phyloP scores from a whole-genome alignment of 306 rosid species.

The Castanopsis chinensis region DNA sequence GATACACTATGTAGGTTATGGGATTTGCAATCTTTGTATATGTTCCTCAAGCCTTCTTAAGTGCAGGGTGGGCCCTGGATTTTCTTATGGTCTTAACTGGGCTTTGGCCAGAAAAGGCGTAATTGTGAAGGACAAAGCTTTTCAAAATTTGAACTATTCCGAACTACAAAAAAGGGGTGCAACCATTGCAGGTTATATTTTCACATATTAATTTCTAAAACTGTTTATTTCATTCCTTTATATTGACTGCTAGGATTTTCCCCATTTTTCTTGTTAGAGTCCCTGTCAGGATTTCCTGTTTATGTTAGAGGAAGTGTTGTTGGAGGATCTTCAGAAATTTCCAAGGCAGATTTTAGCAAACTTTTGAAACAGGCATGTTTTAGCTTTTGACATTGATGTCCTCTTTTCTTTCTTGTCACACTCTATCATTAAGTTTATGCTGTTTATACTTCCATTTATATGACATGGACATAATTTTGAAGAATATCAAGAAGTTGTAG shows the following conservation, averaged over 20 bases:
- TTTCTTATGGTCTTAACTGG: constrained; percentile 30
- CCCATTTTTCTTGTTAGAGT: constrained; percentile 16
- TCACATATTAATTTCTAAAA: background rate
- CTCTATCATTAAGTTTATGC: too few relatives aligned
- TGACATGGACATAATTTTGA: background rate
- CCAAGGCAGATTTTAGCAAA: constrained; percentile 34
- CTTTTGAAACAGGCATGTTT: constrained; percentile 44
- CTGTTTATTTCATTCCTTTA: background rate
- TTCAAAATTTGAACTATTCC: constrained; percentile 29
- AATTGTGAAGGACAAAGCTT: constrained; percentile 33
- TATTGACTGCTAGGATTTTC: background rate
- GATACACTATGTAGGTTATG: background rate
- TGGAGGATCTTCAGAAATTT: constrained; percentile 25
- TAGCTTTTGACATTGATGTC: background rate
- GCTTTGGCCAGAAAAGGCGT: constrained; percentile 50
- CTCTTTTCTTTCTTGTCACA: background rate
- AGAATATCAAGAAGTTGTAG: background rate
- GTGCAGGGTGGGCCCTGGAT: constrained; percentile 14
- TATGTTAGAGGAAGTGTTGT: constrained; percentile 36
- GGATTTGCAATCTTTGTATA: background rate
- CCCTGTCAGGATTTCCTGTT: constrained; percentile 38
- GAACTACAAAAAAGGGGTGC: constrained; percentile 44
- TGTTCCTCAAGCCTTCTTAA: background rate
- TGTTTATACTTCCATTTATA: too few relatives aligned
- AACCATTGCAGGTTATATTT: constrained; percentile 20